Evolutionary conservation across 108 stramenopile genomes (phyloP), one percentile per base, ranked within the genome.

Genomic region (Parmales sp.): DNA sequence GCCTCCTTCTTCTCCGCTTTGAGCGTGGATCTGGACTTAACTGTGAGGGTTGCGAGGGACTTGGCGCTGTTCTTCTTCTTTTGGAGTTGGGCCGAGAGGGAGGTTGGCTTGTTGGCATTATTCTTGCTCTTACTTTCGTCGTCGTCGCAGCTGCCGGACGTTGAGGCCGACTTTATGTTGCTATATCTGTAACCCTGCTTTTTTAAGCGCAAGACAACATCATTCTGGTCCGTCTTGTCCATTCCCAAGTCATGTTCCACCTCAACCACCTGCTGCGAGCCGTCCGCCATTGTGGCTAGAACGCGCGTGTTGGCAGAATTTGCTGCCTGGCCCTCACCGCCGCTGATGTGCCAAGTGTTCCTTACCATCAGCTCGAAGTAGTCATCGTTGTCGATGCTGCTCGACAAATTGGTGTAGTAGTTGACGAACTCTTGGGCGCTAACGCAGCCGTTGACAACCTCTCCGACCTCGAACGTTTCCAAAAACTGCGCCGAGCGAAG

Each of bases 401-500:
- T 65, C 28, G 38, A 11, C 2, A 72, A 29, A 43, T 66, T 66
- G 44, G 4, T 4, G 46, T 72, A 60, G 48, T 72, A 72, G 65
- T 54, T 19, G 45, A 67, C 23, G 45, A 67, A 67, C 31, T 37
- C 36, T 31, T 70, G 8, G 23, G 19, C 11, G 7, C 69, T 73
- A 1, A 74, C 77, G 37, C 39, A 26, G 43, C 73, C 77, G 37
- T 78, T 69, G 45, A 54, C 51, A 7, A 65, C 74, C 18, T 70
- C 70, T 41, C 73, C 73, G 18, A 74, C 73, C 51, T 78, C 77
- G 63, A 74, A 78, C 19, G 37, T 45, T 23, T 66, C 72, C 34
- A 78, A 29, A 54, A 78, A 78, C 29, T 69, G 38, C 18, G n/a
- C n/a, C n/a, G n/a, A n/a, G n/a, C n/a, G n/a, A n/a, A n/a, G n/a